These are phyloP conservation scores for Cystofilobasidium ferigula DNA, from an alignment of 768 basidiomycete genomes.

Conservation along the genomic window DNA sequence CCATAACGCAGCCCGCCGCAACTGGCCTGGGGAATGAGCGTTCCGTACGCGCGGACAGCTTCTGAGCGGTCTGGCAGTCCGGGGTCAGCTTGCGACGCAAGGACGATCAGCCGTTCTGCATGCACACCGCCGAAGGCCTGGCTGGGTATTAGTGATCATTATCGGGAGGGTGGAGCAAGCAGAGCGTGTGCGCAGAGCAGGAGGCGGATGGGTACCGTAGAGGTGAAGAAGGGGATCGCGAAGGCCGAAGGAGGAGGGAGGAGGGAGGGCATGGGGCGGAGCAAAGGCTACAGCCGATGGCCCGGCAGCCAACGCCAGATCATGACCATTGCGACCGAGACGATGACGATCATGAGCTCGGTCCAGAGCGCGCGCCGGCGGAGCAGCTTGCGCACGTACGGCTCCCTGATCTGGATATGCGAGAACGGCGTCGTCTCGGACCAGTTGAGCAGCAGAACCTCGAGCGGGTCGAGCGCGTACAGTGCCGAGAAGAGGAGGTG, in stretches of 20 bases:
- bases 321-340: conserved; percentile 68
- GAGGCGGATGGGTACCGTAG: no score
- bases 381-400: conserved; percentile 84
- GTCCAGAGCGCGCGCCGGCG: conserved; percentile 88
- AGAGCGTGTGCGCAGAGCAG: no score
- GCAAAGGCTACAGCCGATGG: conserved; percentile 53
- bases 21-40: no score
- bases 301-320: conserved; percentile 96
- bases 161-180: no score
- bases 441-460: conserved; percentile 73
- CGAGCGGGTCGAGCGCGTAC: conserved; percentile 91
- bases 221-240: no score
- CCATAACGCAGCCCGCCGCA: no score
- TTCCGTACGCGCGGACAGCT: no score
- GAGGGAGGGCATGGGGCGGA: neutral
- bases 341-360: conserved; percentile 38
- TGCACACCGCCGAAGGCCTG: no score
- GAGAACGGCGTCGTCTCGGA: conserved; percentile 97
- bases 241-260: neutral
- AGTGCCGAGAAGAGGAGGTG: conserved; percentile 89
- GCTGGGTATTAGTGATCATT: no score
- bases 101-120: no score
- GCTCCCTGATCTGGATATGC: conserved; percentile 79
- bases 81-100: no score
- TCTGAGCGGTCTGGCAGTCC: no score